phyloP scores from a whole-genome alignment of 257 asterid species.

The Haberlea rhodopensis region DNA sequence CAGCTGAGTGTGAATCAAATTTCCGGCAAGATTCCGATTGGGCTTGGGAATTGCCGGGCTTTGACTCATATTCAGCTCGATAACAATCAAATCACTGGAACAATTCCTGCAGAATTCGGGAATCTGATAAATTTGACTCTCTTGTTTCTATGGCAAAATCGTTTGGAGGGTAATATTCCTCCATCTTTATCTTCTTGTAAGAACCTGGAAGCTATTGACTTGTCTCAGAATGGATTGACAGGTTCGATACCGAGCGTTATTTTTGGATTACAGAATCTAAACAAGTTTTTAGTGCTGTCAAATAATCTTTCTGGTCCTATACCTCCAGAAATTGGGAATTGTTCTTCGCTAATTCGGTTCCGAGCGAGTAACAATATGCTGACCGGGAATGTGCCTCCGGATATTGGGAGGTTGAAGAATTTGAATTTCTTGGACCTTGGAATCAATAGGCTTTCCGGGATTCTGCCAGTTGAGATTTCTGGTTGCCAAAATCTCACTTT shows the following conservation, averaged over 20 bases:
- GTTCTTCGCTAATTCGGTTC: conserved; percentile 65
- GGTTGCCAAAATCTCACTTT: conserved; percentile 72
- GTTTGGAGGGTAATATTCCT: conserved; percentile 62
- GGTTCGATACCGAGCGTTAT: conserved; percentile 64
- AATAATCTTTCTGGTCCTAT: conserved; percentile 62
- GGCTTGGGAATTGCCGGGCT: conserved; percentile 55
- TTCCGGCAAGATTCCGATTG: conserved; percentile 61
- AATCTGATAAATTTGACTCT: conserved; percentile 48
- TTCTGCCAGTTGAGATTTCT: conserved; percentile 54
- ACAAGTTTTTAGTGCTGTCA: conserved; percentile 54
- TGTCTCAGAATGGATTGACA: conserved; percentile 58
- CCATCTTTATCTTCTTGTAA: conserved; percentile 52
- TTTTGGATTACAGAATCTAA: conserved; percentile 55
- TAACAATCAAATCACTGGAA: conserved; percentile 69
- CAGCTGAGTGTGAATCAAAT: conserved; percentile 69
- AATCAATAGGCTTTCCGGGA: conserved; percentile 56
- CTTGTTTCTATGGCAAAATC: conserved; percentile 69
- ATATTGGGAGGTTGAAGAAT: conserved; percentile 61
- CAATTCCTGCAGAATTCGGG: conserved; percentile 62
- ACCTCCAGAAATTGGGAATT: conserved; percentile 64
- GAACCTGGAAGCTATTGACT: conserved; percentile 60
- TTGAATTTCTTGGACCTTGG: conserved; percentile 70
- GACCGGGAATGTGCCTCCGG: conserved; percentile 57
- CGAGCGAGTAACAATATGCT: conserved; percentile 59
- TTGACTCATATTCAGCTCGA: conserved; percentile 71